Base-by-base conservation (phyloP, 2,329 filamentous ascomycete species). In the Shiraia bambusicola region DNA sequence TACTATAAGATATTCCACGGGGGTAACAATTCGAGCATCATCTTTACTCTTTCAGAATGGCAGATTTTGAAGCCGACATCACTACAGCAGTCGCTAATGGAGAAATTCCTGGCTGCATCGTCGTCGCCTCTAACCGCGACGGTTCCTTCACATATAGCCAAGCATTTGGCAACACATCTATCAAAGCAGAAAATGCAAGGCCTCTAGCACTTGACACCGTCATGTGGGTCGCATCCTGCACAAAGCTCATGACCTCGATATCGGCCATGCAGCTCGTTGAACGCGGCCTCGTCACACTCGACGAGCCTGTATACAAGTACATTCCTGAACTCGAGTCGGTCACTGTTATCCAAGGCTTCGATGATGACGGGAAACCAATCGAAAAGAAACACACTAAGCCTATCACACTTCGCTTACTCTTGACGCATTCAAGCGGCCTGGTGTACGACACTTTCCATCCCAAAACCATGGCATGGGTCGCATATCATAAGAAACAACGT, bases 371-470 rank as follows among this genome's bases (percentile, higher is more conserved):
- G 1, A 55, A 45, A 0, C 54, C 62, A 1, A 59, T 66, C 26
- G 50, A 58, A 31, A 37, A 45, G 17, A 47, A 51, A 31, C 57
- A 60, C 30, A 54, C 30, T 1, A 47, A 43, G 2, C 55, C 60
- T 2, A 64, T 67, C 17, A 67, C 64, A 1, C 40, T 66, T 2
- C 46, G 60, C 3, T 65, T 66, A 15, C 67, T 81, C 0, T 67
- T 81, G 3, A 75, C 73, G 0, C 78, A 81, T 54, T 74, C 76
- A 0, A 61, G 69, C 5, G 78, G 78, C 2, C 43, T 78, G 0
- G 67, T 63, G 1, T 76, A 77, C 52, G 74, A 76, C 30, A 27
- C 65, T 10, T 55, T 61, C 12, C 67, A 76, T 35, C 67, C 73
- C 0, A 62, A 69, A 5, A 55, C 75, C 1, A 40, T 50, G 0